phyloP scores from a whole-genome alignment of 1,284 basidiomycete genomes.

The Athelia sp. region DNA sequence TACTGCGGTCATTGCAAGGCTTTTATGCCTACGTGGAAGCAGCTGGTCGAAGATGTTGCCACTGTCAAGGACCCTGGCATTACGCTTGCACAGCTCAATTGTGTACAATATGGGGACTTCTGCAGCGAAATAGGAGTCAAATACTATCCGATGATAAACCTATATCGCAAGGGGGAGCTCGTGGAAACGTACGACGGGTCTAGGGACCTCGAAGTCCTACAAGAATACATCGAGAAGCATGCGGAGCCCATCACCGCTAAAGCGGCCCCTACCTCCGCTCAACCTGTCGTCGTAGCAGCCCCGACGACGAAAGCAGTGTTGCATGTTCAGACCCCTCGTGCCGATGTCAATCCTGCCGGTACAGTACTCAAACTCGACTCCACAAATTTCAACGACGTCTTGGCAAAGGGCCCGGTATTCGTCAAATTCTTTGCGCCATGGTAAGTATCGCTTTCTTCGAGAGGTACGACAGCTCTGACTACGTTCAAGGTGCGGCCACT shows the following conservation, averaged over 20 bases:
- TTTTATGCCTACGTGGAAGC: slow-evolving; percentile 83
- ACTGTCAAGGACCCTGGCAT: slow-evolving; percentile 53
- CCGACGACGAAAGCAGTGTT: slow-evolving; percentile 9
- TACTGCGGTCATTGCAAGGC: slow-evolving; percentile 74
- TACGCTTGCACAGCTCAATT: slow-evolving; percentile 83
- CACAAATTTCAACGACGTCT: slow-evolving; percentile 43
- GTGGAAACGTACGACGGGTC: slow-evolving; percentile 54
- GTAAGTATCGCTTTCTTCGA: slow-evolving; percentile 31
- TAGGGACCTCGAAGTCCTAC: slow-evolving; percentile 45
- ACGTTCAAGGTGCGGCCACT: slow-evolving; percentile 74
- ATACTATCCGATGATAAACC: slow-evolving; percentile 77
- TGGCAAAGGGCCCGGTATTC: slow-evolving; percentile 65
- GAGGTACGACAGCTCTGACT: not conserved
- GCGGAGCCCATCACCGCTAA: slow-evolving; percentile 11
- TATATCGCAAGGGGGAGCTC: slow-evolving; percentile 68
- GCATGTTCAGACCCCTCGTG: slow-evolving; percentile 12
- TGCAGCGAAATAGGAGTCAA: slow-evolving; percentile 67
- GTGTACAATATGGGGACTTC: slow-evolving; percentile 60
- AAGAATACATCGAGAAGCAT: slow-evolving; percentile 35
- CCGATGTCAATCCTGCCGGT: slow-evolving; percentile 54
- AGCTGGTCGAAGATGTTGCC: slow-evolving; percentile 59
- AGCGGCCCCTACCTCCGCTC: slow-evolving; percentile 11
- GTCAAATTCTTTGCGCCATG: slow-evolving; percentile 93
- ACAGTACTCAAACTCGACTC: slow-evolving; percentile 51
- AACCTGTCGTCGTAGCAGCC: slow-evolving; percentile 5